Evolutionary conservation across 2,329 filamentous ascomycete species (phyloP).

Genomic region (Cladosporium colombiae): DNA sequence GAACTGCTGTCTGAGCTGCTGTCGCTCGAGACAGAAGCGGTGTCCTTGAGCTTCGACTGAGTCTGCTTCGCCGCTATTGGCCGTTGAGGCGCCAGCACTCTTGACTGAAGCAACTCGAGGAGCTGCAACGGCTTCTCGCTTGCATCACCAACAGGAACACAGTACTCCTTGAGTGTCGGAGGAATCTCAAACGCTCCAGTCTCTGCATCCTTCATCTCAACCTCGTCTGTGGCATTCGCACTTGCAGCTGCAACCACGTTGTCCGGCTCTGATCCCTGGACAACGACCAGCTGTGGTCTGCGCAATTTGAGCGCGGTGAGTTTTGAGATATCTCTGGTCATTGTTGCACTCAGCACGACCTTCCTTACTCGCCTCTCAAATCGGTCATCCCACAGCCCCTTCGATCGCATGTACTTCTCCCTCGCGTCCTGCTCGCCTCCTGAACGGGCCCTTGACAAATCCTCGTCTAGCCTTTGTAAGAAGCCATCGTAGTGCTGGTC

Average conservation of each 20-base stretch:
- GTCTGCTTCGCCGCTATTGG: conserved; percentile 11
- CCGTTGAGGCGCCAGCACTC: conserved; percentile 39
- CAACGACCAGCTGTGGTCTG: conserved; percentile 72
- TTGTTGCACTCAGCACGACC: conserved; percentile 85
- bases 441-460: conserved; percentile 25
- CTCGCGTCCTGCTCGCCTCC: conserved; percentile 30
- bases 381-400: conserved; percentile 40
- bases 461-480: conserved; percentile 29
- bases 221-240: conserved; percentile 22
- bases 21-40: conserved; percentile 22
- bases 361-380: conserved; percentile 63
- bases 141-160: conserved; percentile 53
- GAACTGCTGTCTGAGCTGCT: conserved; percentile 22
- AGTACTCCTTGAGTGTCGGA: conserved; percentile 48
- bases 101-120: conserved; percentile 69
- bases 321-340: conserved; percentile 83
- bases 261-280: conserved; percentile 56
- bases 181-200: conserved; percentile 57
- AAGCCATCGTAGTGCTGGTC: conserved; percentile 59
- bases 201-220: conserved; percentile 25
- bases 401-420: conserved; percentile 29
- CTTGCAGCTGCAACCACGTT: conserved; percentile 38
- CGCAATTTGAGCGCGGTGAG: conserved; percentile 71
- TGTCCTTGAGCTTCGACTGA: conserved; percentile 19
- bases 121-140: conserved; percentile 73